Percentiles rank a stretch among this genome's conserved stretches.
Evolutionary conservation across 177 flowering plant species (phyloP).

Genomic region (Telopea speciosissima): DNA sequence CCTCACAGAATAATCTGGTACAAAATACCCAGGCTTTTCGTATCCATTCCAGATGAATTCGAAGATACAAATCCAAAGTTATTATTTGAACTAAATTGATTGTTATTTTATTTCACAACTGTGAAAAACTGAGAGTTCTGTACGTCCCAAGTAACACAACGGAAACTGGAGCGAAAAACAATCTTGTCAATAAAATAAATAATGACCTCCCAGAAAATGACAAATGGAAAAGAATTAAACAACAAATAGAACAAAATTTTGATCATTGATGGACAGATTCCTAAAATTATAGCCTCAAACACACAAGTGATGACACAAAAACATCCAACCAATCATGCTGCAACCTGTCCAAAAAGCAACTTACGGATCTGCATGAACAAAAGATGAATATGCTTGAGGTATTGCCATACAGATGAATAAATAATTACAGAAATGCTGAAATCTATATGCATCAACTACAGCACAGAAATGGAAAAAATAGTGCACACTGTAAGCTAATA

Average conservation of each 20-base stretch:
- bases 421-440: background rate
- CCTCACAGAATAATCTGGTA: too few species aligned
- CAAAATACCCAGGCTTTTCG: too few species aligned
- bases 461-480: background rate
- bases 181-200: background rate
- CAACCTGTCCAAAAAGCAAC: background rate
- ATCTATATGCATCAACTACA: background rate
- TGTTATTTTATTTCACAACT: background rate
- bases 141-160: background rate
- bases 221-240: too few species aligned
- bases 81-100: too few species aligned
- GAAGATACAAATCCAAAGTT: too few species aligned
- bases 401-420: background rate
- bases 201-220: background rate
- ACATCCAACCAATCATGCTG: background rate
- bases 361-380: background rate
- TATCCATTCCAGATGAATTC: too few species aligned
- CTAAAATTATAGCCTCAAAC: background rate
- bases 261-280: background rate
- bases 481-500: too few species aligned
- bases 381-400: background rate
- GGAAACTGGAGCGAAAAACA: background rate
- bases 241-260: background rate
- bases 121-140: background rate
- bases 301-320: background rate